Evolutionary conservation across 2,329 filamentous ascomycete species (phyloP).

Genomic region (Microcyclospora tardicrescens): DNA sequence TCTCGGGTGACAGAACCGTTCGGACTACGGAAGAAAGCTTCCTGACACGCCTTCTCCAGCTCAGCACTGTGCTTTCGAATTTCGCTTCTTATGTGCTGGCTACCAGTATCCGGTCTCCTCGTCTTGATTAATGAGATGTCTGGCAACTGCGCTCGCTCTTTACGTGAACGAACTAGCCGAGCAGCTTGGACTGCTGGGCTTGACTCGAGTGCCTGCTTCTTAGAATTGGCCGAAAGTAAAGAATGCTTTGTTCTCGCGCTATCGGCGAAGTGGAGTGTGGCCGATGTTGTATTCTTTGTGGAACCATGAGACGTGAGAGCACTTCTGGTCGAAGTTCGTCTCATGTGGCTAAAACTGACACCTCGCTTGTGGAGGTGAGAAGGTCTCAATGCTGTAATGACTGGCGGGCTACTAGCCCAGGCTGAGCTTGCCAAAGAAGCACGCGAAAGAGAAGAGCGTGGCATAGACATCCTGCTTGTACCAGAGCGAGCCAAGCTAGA

Average conservation of each 20-base stretch:
- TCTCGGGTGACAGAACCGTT: conserved; percentile 28
- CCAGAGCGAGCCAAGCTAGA: conserved; percentile 22
- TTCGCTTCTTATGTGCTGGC: conserved; percentile 56
- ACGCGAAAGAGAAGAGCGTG: conserved; percentile 23
- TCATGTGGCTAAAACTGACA: conserved; percentile 49
- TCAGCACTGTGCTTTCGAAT: conserved; percentile 71
- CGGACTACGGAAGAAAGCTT: conserved; percentile 68
- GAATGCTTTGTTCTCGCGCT: conserved; percentile 11
- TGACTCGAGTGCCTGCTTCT: conserved; percentile 10
- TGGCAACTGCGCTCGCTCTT: conserved; percentile 18
- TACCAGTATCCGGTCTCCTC: conserved; percentile 30
- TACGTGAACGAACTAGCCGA: conserved; percentile 21
- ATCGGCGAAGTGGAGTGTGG: conserved; percentile 15
- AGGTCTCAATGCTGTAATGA: conserved; percentile 33
- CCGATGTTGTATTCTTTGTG: conserved; percentile 11
- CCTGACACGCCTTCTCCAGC: conserved; percentile 80
- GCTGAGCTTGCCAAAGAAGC: conserved; percentile 34
- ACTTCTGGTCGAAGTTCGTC: conserved; percentile 31
- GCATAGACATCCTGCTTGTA: conserved; percentile 20
- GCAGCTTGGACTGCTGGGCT: conserved; percentile 21
- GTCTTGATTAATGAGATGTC: conserved; percentile 21
- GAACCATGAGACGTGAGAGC: conserved; percentile 24
- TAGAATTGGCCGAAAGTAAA: conserved; percentile 10
- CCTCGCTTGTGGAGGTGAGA: conserved; percentile 44
- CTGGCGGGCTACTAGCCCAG: conserved; percentile 36